A percentile compares a stretch with the other conserved stretches of the same genome.
Conservation (phyloP, 75 land plant species). For the Pinus tabuliformis region DNA sequence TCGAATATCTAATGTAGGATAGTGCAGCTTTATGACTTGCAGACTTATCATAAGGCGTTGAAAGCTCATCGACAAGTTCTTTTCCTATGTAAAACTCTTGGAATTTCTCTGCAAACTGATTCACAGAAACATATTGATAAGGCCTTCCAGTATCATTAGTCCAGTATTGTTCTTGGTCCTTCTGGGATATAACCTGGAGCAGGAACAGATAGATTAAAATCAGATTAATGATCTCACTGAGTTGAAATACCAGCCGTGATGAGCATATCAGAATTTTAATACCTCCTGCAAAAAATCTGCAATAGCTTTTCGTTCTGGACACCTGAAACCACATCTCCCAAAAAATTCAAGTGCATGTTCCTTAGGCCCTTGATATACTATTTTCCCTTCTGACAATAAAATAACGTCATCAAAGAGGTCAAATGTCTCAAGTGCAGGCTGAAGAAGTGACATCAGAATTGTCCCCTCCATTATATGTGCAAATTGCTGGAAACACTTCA, state of each 20-base stretch:
- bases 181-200: conserved; percentile 42
- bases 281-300: conserved; percentile 71
- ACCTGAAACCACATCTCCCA: conserved; percentile 41
- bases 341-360: conserved; percentile 27
- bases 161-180: conserved; percentile 69
- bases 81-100: conserved; percentile 19
- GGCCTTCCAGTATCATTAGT: conserved; percentile 1
- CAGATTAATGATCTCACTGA: neutral
- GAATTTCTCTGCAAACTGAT: conserved; percentile 33
- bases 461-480: conserved; percentile 49
- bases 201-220: neutral
- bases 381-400: conserved; percentile 49
- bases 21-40: conserved; percentile 33
- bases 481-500: conserved; percentile 50
- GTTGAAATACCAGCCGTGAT: neutral
- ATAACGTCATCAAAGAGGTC: conserved; percentile 60
- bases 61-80: conserved; percentile 20
- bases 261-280: neutral
- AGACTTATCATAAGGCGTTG: conserved; percentile 23
- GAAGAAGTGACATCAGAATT: conserved; percentile 55
- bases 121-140: conserved; percentile 43
- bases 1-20: conserved; percentile 16
- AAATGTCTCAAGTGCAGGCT: conserved; percentile 65
- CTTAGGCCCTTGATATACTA: conserved; percentile 50
- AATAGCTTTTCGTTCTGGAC: conserved; percentile 52